Evolutionary conservation across 225 moss, liverwort and hornwort species (phyloP).

Genomic region (Sphagnum tenellum): DNA sequence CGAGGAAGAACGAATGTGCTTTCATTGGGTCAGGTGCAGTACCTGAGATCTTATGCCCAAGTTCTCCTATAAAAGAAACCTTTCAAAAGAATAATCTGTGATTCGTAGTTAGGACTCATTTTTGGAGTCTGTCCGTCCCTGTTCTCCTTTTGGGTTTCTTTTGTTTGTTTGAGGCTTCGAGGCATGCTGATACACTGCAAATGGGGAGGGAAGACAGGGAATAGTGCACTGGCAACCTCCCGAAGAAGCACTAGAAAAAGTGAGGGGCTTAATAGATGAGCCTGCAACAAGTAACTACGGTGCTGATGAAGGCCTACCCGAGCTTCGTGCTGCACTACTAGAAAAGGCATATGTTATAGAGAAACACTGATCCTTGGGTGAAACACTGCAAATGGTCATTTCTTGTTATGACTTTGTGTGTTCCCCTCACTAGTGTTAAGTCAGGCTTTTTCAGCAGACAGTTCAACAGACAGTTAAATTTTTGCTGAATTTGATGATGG

Average conservation of each 20-base stretch:
- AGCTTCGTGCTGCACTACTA: conserved; percentile 75
- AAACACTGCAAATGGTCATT: too few species aligned
- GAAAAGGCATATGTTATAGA: conserved; percentile 48
- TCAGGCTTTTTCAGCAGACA: too few species aligned
- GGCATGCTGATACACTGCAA: neutral
- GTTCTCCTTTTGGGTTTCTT: too few species aligned
- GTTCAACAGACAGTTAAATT: too few species aligned
- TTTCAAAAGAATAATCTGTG: neutral
- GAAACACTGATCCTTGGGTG: too few species aligned
- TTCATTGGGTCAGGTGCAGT: conserved; percentile 85
- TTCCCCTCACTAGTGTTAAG: too few species aligned
- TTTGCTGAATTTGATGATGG: too few species aligned
- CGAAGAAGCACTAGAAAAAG: conserved; percentile 58
- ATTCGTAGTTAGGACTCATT: neutral
- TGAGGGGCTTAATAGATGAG: conserved; percentile 51
- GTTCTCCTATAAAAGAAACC: neutral
- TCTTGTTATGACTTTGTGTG: too few species aligned
- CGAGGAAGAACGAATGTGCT: conserved; percentile 65
- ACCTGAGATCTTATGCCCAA: neutral
- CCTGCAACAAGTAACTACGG: conserved; percentile 74
- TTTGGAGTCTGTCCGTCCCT: too few species aligned
- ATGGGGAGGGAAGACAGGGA: conserved; percentile 61
- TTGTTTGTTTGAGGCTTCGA: too few species aligned
- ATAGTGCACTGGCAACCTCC: conserved; percentile 99
- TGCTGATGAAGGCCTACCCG: conserved; percentile 85